Evolutionary conservation across 2,329 filamentous ascomycete genomes (phyloP).

Genomic region (Thelonectria blattea): DNA sequence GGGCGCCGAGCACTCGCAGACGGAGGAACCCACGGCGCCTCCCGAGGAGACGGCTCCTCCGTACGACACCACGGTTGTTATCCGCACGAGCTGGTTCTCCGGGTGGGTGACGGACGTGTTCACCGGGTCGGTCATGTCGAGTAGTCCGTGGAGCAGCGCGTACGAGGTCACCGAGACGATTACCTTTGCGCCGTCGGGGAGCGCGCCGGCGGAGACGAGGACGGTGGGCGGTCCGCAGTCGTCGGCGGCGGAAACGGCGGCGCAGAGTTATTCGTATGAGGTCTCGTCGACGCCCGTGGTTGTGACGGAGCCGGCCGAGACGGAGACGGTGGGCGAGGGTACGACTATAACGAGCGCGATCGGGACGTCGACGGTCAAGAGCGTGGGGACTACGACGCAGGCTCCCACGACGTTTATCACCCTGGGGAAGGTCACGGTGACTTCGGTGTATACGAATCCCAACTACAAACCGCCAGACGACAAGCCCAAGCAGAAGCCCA

Average conservation of each 20-base stretch:
- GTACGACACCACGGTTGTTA: background rate
- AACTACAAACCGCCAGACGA: background rate
- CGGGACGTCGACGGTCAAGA: constrained; percentile 18
- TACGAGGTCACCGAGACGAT: constrained; percentile 19
- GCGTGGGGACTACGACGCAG: constrained; percentile 32
- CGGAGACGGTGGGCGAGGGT: constrained; percentile 13
- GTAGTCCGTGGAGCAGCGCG: background rate
- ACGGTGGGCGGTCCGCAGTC: too few species aligned
- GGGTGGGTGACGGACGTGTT: background rate
- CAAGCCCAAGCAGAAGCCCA: constrained; percentile 21
- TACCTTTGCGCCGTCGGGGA: background rate
- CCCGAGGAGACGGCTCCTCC: background rate
- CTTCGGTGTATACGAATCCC: constrained; percentile 26
- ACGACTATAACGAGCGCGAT: constrained; percentile 17
- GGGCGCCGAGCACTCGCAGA: too few species aligned
- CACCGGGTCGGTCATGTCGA: background rate
- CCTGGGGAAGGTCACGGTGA: constrained; percentile 35
- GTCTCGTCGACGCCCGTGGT: constrained; percentile 1
- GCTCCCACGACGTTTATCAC: constrained; percentile 33
- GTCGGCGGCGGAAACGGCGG: too few species aligned
- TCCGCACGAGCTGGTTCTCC: background rate
- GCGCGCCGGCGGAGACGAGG: too few species aligned
- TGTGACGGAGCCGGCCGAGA: constrained; percentile 21
- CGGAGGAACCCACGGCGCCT: background rate
- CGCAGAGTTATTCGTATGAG: background rate